These are phyloP conservation scores for Penicillium coffeae DNA, from an alignment of 495 filamentous ascomycete genomes.

Conservation along the genomic window DNA sequence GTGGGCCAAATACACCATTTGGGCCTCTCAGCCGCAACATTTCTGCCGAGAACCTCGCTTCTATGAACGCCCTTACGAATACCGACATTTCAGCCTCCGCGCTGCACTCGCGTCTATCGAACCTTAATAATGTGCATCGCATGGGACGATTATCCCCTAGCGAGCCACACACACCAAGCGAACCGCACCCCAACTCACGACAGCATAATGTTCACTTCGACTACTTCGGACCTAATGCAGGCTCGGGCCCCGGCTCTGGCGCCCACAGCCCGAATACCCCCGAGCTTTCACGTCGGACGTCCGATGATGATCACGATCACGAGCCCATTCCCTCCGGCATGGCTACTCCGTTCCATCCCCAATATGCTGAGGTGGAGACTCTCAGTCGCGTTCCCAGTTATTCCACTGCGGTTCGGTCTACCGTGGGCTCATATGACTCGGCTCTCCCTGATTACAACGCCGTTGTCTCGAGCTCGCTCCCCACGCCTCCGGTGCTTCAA, in stretches of 20 bases:
- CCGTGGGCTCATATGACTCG: constrained; percentile 46
- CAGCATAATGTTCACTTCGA: constrained; percentile 31
- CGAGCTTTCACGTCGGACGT: constrained; percentile 53
- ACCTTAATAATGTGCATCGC: constrained; percentile 40
- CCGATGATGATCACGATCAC: constrained; percentile 50
- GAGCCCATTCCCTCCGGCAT: constrained; percentile 47
- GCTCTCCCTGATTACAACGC: constrained; percentile 51
- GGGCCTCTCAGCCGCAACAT: constrained; percentile 68
- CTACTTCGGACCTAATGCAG: constrained; percentile 29
- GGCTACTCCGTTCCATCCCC: constrained; percentile 59
- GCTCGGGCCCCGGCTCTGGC: constrained; percentile 30
- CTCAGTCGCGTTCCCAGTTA: constrained; percentile 79
- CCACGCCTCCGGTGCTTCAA: constrained; percentile 25
- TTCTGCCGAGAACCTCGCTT: constrained; percentile 74
- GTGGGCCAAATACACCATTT: constrained; percentile 72
- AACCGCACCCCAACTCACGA: constrained; percentile 22
- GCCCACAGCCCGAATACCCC: constrained; percentile 37
- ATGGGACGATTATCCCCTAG: constrained; percentile 17
- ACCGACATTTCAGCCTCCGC: constrained; percentile 49
- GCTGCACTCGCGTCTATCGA: constrained; percentile 60
- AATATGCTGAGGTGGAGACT: constrained; percentile 58
- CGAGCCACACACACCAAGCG: constrained; percentile 19
- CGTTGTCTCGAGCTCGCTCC: constrained; percentile 36
- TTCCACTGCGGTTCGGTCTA: constrained; percentile 64
- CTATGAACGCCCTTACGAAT: constrained; percentile 55